Conservation (phyloP, 345 rosid genomes). For the Anastatica hierochuntica region DNA sequence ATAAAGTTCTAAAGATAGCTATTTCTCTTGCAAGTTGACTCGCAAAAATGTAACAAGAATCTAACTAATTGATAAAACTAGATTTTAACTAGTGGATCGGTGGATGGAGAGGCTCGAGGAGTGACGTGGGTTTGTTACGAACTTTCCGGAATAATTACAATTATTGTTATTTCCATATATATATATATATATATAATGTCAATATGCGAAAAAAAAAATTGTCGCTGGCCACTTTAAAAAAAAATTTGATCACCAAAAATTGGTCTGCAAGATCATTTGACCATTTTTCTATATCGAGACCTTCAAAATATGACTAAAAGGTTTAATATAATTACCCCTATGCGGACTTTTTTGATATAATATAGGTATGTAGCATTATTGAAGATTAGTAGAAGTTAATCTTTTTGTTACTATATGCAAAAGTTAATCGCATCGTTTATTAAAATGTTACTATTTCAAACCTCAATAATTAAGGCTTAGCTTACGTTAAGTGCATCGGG, state of each 20-base stretch:
- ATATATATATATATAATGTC: too few relatives aligned
- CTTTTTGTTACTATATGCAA: too few relatives aligned
- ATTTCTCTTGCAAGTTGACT: slow-evolving; percentile 29
- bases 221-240: too few relatives aligned
- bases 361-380: background rate
- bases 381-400: too few relatives aligned
- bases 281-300: too few relatives aligned
- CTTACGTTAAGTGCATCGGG: slow-evolving; percentile 11
- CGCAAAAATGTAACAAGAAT: slow-evolving; percentile 21
- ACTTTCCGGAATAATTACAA: background rate
- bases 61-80: slow-evolving; percentile 24
- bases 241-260: too few relatives aligned
- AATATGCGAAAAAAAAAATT: too few relatives aligned
- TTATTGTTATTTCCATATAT: too few relatives aligned
- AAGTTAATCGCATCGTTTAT: too few relatives aligned
- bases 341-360: background rate
- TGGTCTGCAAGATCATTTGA: too few relatives aligned
- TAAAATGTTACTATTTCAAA: background rate
- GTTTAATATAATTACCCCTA: background rate
- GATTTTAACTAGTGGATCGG: slow-evolving; percentile 12
- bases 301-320: slow-evolving; percentile 28
- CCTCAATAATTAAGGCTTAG: background rate
- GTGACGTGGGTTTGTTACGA: slow-evolving; percentile 25
- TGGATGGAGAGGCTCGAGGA: slow-evolving; percentile 69
- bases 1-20: too few relatives aligned